phyloP scores from a whole-genome alignment of 441 rosid genomes.

The Cnidoscolus chayamansa region DNA sequence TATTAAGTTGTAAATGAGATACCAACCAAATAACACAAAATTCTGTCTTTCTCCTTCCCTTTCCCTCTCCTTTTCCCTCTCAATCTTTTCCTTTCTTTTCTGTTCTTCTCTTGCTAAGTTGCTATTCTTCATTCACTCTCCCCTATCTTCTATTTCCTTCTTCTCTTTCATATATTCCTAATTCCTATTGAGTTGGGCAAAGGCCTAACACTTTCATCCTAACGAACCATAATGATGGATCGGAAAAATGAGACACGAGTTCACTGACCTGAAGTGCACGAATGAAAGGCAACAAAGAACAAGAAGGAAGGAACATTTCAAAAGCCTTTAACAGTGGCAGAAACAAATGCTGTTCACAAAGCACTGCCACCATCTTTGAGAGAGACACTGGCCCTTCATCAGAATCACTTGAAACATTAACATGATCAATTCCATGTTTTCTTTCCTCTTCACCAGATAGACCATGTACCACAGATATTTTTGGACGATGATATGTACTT shows the following conservation, averaged over 20 bases:
- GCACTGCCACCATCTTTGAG: slow-evolving; percentile 91
- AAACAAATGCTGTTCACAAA: slow-evolving; percentile 91
- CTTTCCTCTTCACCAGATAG: slow-evolving; percentile 45
- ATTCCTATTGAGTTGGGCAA: too few relatives aligned
- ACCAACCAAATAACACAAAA: too few relatives aligned
- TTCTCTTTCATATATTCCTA: too few relatives aligned
- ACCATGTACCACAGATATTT: slow-evolving; percentile 32
- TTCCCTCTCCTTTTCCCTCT: too few relatives aligned
- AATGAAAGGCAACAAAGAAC: slow-evolving; percentile 85
- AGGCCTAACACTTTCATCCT: background rate
- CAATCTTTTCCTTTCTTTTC: too few relatives aligned
- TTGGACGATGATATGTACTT: slow-evolving; percentile 32
- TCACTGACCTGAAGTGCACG: slow-evolving; percentile 93
- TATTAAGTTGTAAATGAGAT: too few relatives aligned
- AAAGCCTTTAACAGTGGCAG: slow-evolving; percentile 94
- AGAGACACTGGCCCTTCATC: slow-evolving; percentile 67
- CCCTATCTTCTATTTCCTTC: too few relatives aligned
- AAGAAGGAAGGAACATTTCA: slow-evolving; percentile 97
- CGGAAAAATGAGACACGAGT: slow-evolving; percentile 16
- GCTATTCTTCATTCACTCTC: too few relatives aligned
- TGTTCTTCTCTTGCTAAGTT: too few relatives aligned
- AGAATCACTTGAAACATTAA: slow-evolving; percentile 43
- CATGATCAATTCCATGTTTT: slow-evolving; percentile 38
- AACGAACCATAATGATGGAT: slow-evolving; percentile 26
- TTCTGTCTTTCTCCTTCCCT: too few relatives aligned